phyloP scores from a whole-genome alignment of 78 protist species.

The slime mould (Dictyostelium discoideum) region dicty_2.7 NC_007091.3:4518001-4518500 shows the following conservation, averaged over 20 bases:
- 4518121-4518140: too few relatives aligned
- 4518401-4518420: constrained; percentile 7
- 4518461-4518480: constrained; percentile 54
- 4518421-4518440: neutral
- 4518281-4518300: constrained; percentile 84
- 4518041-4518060: too few relatives aligned
- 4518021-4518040: too few relatives aligned
- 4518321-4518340: constrained; percentile 27
- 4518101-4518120: too few relatives aligned
- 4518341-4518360: constrained; percentile 75
- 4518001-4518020: too few relatives aligned
- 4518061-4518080: too few relatives aligned
- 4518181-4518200: neutral
- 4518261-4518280: neutral
- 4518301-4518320: constrained; percentile 53
- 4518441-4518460: neutral
- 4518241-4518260: neutral
- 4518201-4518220: neutral
- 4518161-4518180: too few relatives aligned
- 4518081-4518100: too few relatives aligned
- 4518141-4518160: too few relatives aligned
- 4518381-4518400: constrained; percentile 78
- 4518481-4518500: constrained; percentile 81
- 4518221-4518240: neutral
- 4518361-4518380: constrained; percentile 50